phyloP scores from a whole-genome alignment of 805 yeast genomes.

The Candida suzukii region DNA sequence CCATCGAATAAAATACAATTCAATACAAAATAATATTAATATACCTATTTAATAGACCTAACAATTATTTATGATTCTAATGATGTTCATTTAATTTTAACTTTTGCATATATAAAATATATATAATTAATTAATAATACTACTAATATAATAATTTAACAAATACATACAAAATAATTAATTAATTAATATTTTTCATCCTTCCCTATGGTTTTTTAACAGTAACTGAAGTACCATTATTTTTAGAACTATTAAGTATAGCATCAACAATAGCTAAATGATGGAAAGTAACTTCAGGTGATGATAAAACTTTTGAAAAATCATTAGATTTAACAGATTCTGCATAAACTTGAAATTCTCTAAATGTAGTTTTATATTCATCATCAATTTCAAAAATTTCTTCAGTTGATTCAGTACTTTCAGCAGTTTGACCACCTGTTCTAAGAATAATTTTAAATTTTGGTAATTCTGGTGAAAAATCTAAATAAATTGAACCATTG shows the following conservation, averaged over 20 bases:
- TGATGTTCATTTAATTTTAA: too few species aligned
- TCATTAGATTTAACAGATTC: constrained; percentile 22
- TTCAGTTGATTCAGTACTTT: constrained; percentile 37
- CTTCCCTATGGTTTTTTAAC: constrained; percentile 20
- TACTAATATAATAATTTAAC: too few species aligned
- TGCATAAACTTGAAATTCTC: constrained; percentile 43
- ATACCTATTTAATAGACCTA: too few species aligned
- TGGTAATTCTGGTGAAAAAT: constrained; percentile 47
- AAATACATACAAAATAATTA: too few species aligned
- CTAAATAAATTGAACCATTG: constrained; percentile 66
- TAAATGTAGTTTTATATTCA: constrained; percentile 32
- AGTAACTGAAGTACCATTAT: constrained; percentile 30
- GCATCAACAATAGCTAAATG: constrained; percentile 90
- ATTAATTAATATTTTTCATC: neutral
- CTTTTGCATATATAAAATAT: too few species aligned
- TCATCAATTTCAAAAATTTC: constrained; percentile 33
- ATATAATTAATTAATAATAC: too few species aligned
- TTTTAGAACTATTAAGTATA: constrained; percentile 60
- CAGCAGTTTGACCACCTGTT: constrained; percentile 46
- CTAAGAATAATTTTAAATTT: constrained; percentile 30
- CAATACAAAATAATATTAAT: too few species aligned
- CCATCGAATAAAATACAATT: too few species aligned
- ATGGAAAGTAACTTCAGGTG: constrained; percentile 83
- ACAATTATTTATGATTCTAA: too few species aligned
- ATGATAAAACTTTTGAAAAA: constrained; percentile 17